Evolutionary conservation across 2,329 filamentous ascomycete species (phyloP).

Genomic region (Trichoderma polysporum): DNA sequence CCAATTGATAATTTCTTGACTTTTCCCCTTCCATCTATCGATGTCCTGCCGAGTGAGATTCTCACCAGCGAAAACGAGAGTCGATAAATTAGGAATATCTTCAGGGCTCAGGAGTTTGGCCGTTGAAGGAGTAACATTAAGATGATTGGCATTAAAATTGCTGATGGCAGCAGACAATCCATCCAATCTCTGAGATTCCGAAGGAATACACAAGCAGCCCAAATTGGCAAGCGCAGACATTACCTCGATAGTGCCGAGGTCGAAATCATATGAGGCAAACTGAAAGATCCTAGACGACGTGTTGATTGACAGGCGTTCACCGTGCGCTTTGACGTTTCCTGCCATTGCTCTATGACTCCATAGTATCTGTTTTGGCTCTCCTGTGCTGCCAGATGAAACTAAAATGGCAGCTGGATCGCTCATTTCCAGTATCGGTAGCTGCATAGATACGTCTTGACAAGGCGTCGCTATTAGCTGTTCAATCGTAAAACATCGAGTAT

Average conservation of each 20-base stretch:
- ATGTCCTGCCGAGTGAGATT: conserved; percentile 2
- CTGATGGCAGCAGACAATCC: background rate
- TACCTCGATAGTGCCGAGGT: conserved; percentile 6
- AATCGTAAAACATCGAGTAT: background rate
- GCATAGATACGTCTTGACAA: background rate
- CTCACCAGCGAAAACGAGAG: conserved; percentile 14
- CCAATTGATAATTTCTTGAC: conserved; percentile 11
- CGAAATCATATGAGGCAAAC: conserved; percentile 17
- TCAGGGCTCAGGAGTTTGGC: background rate
- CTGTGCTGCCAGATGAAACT: conserved; percentile 16
- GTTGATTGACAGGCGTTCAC: background rate
- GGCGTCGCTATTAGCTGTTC: background rate
- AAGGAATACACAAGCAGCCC: conserved; percentile 15
- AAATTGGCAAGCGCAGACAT: background rate
- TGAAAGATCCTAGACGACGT: conserved; percentile 3
- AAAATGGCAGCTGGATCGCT: conserved; percentile 11
- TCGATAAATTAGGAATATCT: background rate
- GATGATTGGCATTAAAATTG: background rate
- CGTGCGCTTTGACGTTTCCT: background rate
- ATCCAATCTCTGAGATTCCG: background rate
- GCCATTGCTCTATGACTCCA: conserved; percentile 6
- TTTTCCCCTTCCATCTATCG: conserved; percentile 4
- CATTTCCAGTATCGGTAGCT: background rate
- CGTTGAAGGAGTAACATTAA: conserved; percentile 9
- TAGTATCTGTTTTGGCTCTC: conserved; percentile 16